Evolutionary conservation across 2,329 filamentous ascomycete genomes (phyloP), one percentile per base, ranked within the genome.

Genomic region (Diaporthe sp.): DNA sequence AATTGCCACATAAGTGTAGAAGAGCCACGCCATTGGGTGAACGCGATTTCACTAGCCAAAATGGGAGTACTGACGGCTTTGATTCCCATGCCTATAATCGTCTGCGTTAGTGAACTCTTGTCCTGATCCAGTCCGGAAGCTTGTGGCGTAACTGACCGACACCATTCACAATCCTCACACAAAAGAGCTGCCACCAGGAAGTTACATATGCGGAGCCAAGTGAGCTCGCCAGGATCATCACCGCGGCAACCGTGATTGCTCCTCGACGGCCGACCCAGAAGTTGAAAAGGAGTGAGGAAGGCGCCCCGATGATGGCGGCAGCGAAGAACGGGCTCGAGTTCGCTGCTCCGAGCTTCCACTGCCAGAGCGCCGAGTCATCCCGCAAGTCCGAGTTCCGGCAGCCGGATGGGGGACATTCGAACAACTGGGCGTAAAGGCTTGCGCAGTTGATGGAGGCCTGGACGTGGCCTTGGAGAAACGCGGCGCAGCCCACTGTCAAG

Each of bases 21-120:
- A 17, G 85, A 86, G 1, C 86, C 86, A 78, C 86, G 81, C 86
- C 86, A 87, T 75, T 84, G 87, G 0, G 85, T 84, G 19, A 87
- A 82, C 0, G 86, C 84, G 0, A 85, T 87, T 77, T 88, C 86
- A 10, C 84, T 85, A 3, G 86, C 86, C 3, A 88, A 80, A 22
- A 87, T 86, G 0, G 86, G 84, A 0, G 86, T 85, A 50, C 85
- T 87, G 47, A 87, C 85, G 0, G 86, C 86, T 75, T 87, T 87
- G 35, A 88, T 82, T 0, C 86, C 86, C 86, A 88, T 88, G 1
- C 84, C 86, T 82, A 60, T 3, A 19, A 19, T 3, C 8, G 12
- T 1, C 4, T 19, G 7, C 30, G 54, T 58, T 5, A 69, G 30
- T 3, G 7, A 15, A 57, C 2, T 22, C 5, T 25, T 30, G 28